These are phyloP conservation scores for Camellia lanceoleosa DNA, from an alignment of 148 eudicot species.

Conservation along the genomic window DNA sequence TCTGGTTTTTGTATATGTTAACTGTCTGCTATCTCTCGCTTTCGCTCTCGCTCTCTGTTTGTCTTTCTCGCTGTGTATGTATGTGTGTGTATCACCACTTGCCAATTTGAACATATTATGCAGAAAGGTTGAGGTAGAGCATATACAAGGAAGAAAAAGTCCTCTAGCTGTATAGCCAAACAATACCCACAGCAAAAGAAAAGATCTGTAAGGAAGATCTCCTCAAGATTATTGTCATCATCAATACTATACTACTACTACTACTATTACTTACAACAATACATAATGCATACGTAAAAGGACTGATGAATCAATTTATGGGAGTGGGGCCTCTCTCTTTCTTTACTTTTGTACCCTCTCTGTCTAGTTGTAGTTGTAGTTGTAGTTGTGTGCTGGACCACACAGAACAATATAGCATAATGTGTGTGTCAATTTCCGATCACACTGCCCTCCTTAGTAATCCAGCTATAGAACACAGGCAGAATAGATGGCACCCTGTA, in stretches of 20 bases:
- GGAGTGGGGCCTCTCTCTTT: conserved; percentile 50
- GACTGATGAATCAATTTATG: conserved; percentile 68
- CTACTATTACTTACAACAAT: conserved; percentile 42
- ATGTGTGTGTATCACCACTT: too few relatives aligned
- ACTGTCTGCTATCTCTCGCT: too few relatives aligned
- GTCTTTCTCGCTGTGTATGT: too few relatives aligned
- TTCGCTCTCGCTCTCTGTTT: too few relatives aligned
- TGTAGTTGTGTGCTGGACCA: conserved; percentile 81
- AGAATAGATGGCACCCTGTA: too few relatives aligned
- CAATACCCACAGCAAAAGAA: conserved; percentile 32
- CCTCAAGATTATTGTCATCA: conserved; percentile 52
- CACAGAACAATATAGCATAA: conserved; percentile 43
- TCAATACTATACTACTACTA: conserved; percentile 49
- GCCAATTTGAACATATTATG: too few relatives aligned
- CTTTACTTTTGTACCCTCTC: conserved; percentile 56
- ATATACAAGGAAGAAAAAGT: conserved; percentile 26
- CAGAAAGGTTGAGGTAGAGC: conserved; percentile 39
- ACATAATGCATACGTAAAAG: conserved; percentile 59
- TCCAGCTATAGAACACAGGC: too few relatives aligned
- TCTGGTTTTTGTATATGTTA: too few relatives aligned
- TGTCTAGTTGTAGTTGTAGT: too few relatives aligned
- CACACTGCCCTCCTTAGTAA: too few relatives aligned
- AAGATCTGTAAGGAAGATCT: conserved; percentile 55
- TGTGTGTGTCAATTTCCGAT: too few relatives aligned
- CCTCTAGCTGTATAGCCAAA: conserved; percentile 52